Conservation (phyloP, 2,329 filamentous ascomycete species). For the Xylaria sp. region DNA sequence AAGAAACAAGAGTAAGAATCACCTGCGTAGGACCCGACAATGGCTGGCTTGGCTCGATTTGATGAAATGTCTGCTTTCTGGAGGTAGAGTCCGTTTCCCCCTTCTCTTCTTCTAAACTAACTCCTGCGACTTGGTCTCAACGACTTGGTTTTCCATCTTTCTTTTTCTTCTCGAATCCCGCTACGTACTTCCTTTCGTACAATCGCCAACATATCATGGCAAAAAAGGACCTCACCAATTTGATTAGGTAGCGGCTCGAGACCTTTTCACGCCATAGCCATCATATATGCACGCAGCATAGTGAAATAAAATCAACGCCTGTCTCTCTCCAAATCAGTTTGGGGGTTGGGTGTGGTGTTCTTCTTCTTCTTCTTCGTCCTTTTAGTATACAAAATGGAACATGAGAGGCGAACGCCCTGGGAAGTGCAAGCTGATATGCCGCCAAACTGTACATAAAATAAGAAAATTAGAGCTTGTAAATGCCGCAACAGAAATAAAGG, state of each 20-base stretch:
- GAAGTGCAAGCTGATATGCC: slow-evolving; percentile 19
- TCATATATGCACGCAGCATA: slow-evolving; percentile 16
- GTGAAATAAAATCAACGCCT: slow-evolving; percentile 3
- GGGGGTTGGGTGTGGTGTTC: too few species aligned
- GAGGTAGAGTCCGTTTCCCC: slow-evolving; percentile 12
- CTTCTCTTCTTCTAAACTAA: slow-evolving; percentile 4
- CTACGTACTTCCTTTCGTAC: slow-evolving; percentile 18
- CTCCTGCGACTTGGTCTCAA: slow-evolving; percentile 1
- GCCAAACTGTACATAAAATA: slow-evolving; percentile 13
- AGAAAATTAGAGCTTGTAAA: slow-evolving; percentile 22
- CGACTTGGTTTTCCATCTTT: neutral
- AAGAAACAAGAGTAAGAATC: neutral
- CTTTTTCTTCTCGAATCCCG: slow-evolving; percentile 2
- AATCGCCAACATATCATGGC: slow-evolving; percentile 2
- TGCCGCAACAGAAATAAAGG: slow-evolving; percentile 15
- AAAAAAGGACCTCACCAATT: too few species aligned
- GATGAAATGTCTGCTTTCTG: slow-evolving; percentile 9
- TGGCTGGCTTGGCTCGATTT: neutral
- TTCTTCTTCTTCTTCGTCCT: too few species aligned
- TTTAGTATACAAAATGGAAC: slow-evolving; percentile 25
- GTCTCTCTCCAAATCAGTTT: neutral
- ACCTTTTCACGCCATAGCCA: too few species aligned
- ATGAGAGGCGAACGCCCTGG: slow-evolving; percentile 15
- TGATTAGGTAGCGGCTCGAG: too few species aligned
- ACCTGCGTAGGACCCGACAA: neutral